Base-by-base conservation (phyloP, 1,284 basidiomycete species). In the Tremellales sp. region DNA sequence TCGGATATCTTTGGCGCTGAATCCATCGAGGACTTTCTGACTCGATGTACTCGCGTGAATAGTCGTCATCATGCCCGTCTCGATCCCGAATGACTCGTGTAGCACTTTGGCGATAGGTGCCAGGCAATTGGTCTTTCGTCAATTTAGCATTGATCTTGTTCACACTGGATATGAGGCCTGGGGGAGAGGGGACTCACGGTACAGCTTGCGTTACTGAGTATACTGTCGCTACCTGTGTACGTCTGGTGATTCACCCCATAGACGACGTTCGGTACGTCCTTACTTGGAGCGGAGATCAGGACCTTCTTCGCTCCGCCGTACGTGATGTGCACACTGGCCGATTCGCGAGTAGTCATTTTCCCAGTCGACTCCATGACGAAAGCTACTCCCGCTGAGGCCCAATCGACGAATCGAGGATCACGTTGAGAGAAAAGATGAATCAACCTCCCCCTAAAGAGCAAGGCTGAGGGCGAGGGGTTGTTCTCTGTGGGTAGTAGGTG, bases 11-110 rank as follows among this genome's bases (percentile, higher is more conserved):
- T 76, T 75, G 40, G 62, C 66, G 40, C 57, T 64, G 62, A 70
- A 76, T 15, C 74, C 74, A 51, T 76, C 75, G 8, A 75, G 67
- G 22, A 75, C 65, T 47, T 71, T 72, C 43, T 76, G 75, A 35
- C 64, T 68, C 0, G 72, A 63, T 4, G 75, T 76, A 36, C 65
- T 68, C 12, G 75, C 75, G 59, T 76, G 75, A 21, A 73, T 64
- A n/a, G 75, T 75, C 8, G 75, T 75, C 69, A 76, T 72, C 73
- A 75, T 75, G 7, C 73, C 74, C 12, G 57, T 63, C 52, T 73
- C 67, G 53, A 76, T 71, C 10, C 75, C 75, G 37, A 74, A 76
- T 1, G 65, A 51, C 8, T 60, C 39, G 45, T 75, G 56, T 15
- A 76, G 58, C 2, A 75, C 70, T 15, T 66, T 58, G 7, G 75